These are phyloP conservation scores for Penicillium sp. DNA, from an alignment of 2,329 filamentous ascomycete genomes.

Conservation along the genomic window DNA sequence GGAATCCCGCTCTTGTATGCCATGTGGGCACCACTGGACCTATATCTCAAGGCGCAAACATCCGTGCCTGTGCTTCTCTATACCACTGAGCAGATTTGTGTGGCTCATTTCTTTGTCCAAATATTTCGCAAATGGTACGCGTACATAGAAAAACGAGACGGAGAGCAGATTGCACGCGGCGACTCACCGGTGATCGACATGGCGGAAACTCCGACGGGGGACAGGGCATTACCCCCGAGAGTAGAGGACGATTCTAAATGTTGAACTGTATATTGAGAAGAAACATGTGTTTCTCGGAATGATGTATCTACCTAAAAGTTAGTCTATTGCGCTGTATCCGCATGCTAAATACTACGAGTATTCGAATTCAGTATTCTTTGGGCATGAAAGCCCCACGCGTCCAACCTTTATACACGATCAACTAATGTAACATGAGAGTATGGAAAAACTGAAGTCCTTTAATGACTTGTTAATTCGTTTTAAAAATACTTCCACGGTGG, in stretches of 20 bases:
- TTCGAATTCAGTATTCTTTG: too few species aligned
- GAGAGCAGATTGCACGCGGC: neutral
- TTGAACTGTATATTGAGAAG: too few species aligned
- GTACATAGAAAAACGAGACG: conserved; percentile 20
- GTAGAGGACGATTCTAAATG: neutral
- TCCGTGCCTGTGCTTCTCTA: conserved; percentile 41
- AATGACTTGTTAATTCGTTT: too few species aligned
- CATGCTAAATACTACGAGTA: too few species aligned
- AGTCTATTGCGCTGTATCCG: too few species aligned
- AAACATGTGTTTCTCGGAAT: too few species aligned
- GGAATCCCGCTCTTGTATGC: conserved; percentile 67
- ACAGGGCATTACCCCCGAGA: neutral
- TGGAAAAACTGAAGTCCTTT: too few species aligned
- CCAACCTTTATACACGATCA: too few species aligned
- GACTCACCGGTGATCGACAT: conserved; percentile 11
- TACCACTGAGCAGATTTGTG: conserved; percentile 41
- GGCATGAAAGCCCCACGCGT: too few species aligned
- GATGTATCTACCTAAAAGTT: too few species aligned
- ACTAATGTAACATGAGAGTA: too few species aligned
- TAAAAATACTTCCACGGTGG: too few species aligned
- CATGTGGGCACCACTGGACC: conserved; percentile 53
- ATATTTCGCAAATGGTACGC: conserved; percentile 34
- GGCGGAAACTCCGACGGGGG: conserved; percentile 1
- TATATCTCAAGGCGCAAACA: conserved; percentile 38
- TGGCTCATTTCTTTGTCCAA: conserved; percentile 41